Evolutionary conservation across 2,329 filamentous ascomycete species (phyloP), one percentile per base, ranked within the genome.

Genomic region (Calonectria multiphialidica): DNA sequence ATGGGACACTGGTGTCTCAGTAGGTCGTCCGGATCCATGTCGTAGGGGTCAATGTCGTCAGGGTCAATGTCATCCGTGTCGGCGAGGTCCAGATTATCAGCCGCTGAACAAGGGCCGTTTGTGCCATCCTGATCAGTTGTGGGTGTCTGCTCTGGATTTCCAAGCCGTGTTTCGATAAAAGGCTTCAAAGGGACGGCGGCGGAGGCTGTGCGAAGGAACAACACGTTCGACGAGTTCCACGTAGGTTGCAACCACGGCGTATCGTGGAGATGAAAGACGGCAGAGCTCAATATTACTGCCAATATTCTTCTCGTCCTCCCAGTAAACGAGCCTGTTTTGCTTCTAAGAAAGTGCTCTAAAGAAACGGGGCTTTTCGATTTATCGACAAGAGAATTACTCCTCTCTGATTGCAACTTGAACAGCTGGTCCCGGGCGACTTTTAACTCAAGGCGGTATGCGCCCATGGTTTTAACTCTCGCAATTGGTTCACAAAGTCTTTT

Each of bases 251-350:
- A 47, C 71, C 71, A 72, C 18, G 71, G 62, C 1, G 71, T 72
- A 15, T 66, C 45, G 13, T 63, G 53, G 3, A 72, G 40, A 18
- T 72, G 71, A 10, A 70, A 63, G 12, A 70, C 67, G 10, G 71
- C 15, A 1, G 33, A 74, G 65, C 71, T 66, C 0, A 75, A 35
- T 21, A 75, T 66, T 1, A 75, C 62, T 1, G 73, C 53, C 6
- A 75, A 18, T 8, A 75, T 73, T 15, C 71, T 47, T 28, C 61
- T 70, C 10, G 71, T 73, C 57, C 49, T 73, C 23, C 67, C 73
- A 2, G 68, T 73, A n/a, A 75, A 69, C 10, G 50, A 44, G 2
- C 33, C 25, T 2, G 61, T 15, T 21, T 50, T 50, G 1, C 59
- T 30, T 49, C 33, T 55, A 0, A 75, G 35, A 12, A 69, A 69